Percentiles rank a stretch among this genome's conserved stretches.
phyloP scores from a whole-genome alignment of 495 filamentous ascomycete species.

The Trichoderma parareesei region DNA sequence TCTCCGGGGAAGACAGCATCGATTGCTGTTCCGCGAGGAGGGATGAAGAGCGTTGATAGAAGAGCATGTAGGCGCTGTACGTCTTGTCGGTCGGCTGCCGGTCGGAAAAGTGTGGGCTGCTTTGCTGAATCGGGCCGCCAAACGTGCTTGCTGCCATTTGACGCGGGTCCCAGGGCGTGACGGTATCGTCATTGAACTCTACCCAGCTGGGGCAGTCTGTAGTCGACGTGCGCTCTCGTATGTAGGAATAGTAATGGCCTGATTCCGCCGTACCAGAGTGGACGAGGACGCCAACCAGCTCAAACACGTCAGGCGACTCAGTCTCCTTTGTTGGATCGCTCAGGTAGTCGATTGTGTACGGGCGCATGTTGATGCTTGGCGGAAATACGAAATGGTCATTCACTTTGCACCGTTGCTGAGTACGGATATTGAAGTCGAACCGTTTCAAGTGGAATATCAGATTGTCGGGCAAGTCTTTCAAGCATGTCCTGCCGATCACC shows the following conservation, averaged over 20 bases:
- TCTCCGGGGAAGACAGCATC: conserved; percentile 22
- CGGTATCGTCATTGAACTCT: conserved; percentile 86
- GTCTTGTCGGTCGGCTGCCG: conserved; percentile 51
- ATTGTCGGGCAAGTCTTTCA: conserved; percentile 91
- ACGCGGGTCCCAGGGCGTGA: conserved; percentile 63
- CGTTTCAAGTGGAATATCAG: conserved; percentile 95
- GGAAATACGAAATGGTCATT: conserved; percentile 94
- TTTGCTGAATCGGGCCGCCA: conserved; percentile 55
- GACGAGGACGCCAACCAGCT: conserved; percentile 85
- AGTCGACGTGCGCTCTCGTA: conserved; percentile 64
- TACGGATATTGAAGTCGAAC: conserved; percentile 89
- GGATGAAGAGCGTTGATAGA: conserved; percentile 78
- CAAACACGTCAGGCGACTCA: conserved; percentile 63
- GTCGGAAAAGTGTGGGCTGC: conserved; percentile 32
- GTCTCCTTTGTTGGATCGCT: conserved; percentile 49
- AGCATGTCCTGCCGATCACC: conserved; percentile 52
- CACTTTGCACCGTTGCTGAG: conserved; percentile 81
- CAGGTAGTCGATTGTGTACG: conserved; percentile 82
- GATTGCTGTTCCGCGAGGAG: conserved; percentile 43
- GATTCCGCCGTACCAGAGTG: conserved; percentile 90
- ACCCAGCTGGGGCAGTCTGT: conserved; percentile 57
- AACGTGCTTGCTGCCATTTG: conserved; percentile 70
- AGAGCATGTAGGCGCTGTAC: conserved; percentile 94
- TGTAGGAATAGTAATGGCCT: conserved; percentile 95
- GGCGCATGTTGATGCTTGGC: conserved; percentile 73